These are phyloP conservation scores for Coemansia sp. DNA, from an alignment of 192 early-diverging fungal genomes.

Conservation along the genomic window DNA sequence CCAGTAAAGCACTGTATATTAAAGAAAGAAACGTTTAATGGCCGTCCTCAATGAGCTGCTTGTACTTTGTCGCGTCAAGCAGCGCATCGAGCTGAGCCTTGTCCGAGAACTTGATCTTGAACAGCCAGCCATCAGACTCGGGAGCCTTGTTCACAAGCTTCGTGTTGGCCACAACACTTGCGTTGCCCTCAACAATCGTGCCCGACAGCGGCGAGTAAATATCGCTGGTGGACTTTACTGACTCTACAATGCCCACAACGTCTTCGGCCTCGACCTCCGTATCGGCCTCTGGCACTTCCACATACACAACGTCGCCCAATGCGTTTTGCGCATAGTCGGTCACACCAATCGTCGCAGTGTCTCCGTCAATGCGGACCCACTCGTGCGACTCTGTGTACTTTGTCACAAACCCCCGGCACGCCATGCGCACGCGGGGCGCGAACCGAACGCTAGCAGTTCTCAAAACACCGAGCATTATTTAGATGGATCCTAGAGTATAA, in stretches of 20 bases:
- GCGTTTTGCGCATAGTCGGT: conserved; percentile 87
- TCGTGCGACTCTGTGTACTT: conserved; percentile 89
- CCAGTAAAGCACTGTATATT: not conserved
- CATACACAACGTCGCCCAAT: conserved; percentile 94
- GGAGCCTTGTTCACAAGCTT: conserved; percentile 75
- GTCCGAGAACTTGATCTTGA: conserved; percentile 80
- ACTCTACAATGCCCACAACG: conserved; percentile 81
- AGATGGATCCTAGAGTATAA: not conserved
- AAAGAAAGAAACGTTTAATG: conserved; percentile 8
- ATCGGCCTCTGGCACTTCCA: conserved; percentile 79
- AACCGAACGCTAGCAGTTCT: not conserved
- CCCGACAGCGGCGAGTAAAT: conserved; percentile 86
- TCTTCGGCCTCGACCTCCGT: conserved; percentile 59
- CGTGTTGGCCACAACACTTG: conserved; percentile 63
- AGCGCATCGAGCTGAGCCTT: conserved; percentile 69
- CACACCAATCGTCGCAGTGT: conserved; percentile 85
- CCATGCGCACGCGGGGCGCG: not conserved
- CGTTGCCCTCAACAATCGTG: conserved; percentile 78
- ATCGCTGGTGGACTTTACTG: conserved; percentile 93
- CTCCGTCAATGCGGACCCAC: conserved; percentile 77
- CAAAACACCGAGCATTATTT: conserved; percentile 8
- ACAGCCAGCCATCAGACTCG: conserved; percentile 84
- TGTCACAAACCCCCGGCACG: not conserved
- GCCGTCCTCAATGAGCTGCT: conserved; percentile 53
- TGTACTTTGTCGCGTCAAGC: conserved; percentile 71